These are phyloP conservation scores for Penicillium crystallinum DNA, from an alignment of 495 filamentous ascomycete genomes.

Conservation along the genomic window DNA sequence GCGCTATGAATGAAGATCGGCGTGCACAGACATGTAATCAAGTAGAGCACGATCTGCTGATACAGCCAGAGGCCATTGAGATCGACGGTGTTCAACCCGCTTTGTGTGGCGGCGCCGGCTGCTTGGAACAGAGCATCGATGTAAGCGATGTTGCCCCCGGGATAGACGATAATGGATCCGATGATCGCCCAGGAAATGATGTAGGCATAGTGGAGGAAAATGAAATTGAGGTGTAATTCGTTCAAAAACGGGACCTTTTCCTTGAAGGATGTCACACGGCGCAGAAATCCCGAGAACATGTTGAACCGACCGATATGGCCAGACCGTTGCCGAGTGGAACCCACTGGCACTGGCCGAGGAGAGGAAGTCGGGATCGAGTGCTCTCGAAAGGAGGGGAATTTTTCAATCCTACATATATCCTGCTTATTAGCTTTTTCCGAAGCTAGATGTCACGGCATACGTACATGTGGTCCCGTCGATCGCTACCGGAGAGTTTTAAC, in stretches of 20 bases:
- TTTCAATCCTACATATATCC: conserved; percentile 14
- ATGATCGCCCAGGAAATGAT: conserved; percentile 64
- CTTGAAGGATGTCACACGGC: conserved; percentile 17
- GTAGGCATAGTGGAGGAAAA: conserved; percentile 80
- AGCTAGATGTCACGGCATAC: neutral
- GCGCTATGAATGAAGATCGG: conserved; percentile 86
- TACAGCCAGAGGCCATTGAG: conserved; percentile 69
- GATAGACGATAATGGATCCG: conserved; percentile 71
- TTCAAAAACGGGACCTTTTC: conserved; percentile 31
- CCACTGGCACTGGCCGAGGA: conserved; percentile 8
- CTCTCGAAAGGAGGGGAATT: conserved; percentile 15
- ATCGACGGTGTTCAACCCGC: conserved; percentile 84
- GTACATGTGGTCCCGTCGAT: conserved; percentile 19
- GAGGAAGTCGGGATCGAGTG: conserved; percentile 2
- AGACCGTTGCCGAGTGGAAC: conserved; percentile 10
- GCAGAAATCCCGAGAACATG: conserved; percentile 31
- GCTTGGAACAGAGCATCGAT: conserved; percentile 88
- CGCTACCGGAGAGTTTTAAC: conserved; percentile 14
- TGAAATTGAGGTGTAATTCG: conserved; percentile 71
- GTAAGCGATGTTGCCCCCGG: conserved; percentile 58
- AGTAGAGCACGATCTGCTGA: conserved; percentile 70
- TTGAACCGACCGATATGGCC: conserved; percentile 12
- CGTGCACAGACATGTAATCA: conserved; percentile 68
- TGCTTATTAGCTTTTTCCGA: conserved; percentile 1
- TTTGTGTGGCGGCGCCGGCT: conserved; percentile 78